These are phyloP conservation scores for Senna tora DNA, from an alignment of 306 rosid genomes.

Conservation along the genomic window DNA sequence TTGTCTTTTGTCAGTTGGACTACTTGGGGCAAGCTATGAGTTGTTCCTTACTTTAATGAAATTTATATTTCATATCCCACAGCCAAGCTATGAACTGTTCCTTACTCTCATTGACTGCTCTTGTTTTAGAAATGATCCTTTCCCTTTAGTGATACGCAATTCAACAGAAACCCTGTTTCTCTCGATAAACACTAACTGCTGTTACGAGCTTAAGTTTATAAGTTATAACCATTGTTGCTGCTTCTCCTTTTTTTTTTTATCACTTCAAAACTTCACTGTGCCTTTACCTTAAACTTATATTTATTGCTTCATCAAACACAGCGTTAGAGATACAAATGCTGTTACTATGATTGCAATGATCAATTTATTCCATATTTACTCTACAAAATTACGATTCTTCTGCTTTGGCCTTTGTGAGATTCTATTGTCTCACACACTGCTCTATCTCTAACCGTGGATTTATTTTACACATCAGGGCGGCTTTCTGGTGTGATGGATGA, in stretches of 20 bases:
- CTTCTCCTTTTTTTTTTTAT: not conserved
- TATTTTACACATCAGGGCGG: conserved; percentile 57
- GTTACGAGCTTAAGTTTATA: not conserved
- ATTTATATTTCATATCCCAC: too few relatives aligned
- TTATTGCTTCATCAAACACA: not conserved
- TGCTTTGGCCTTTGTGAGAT: not conserved
- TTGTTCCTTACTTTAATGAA: too few relatives aligned
- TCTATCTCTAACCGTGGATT: conserved; percentile 10
- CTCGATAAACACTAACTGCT: conserved; percentile 1
- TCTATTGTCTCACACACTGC: conserved; percentile 4
- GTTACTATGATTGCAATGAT: conserved; percentile 14
- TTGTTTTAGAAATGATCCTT: too few relatives aligned
- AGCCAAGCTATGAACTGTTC: too few relatives aligned
- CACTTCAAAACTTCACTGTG: not conserved
- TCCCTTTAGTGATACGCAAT: too few relatives aligned
- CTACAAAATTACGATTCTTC: not conserved
- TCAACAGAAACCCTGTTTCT: too few relatives aligned
- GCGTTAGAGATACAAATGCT: conserved; percentile 1
- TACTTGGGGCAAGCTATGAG: not conserved
- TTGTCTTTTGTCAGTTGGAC: not conserved
- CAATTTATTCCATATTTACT: not conserved
- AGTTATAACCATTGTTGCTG: not conserved
- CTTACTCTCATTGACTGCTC: too few relatives aligned
- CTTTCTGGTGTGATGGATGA: conserved; percentile 99
- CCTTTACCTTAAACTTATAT: not conserved